Evolutionary conservation across 2,329 filamentous ascomycete genomes (phyloP).

Genomic region (Fusarium musae): DNA sequence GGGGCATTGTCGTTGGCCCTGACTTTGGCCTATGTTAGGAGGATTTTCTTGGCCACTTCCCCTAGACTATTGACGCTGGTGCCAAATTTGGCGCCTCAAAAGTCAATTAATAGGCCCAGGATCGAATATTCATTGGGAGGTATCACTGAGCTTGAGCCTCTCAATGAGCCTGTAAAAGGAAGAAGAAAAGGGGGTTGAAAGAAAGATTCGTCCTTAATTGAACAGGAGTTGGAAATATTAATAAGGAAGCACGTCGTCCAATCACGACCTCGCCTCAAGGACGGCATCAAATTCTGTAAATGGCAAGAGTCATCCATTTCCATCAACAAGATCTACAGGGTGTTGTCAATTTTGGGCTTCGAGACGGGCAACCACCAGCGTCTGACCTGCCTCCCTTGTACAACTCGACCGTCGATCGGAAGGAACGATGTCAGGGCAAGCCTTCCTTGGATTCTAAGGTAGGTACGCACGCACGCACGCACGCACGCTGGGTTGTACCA

Average conservation of each 20-base stretch:
- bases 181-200: not conserved
- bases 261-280: constrained; percentile 2
- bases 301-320: constrained; percentile 30
- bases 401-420: constrained; percentile 29
- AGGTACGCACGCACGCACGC: not conserved
- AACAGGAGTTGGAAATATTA: not conserved
- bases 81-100: constrained; percentile 22
- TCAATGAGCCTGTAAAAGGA: not conserved
- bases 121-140: not conserved
- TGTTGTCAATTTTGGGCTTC: constrained; percentile 28
- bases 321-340: constrained; percentile 35
- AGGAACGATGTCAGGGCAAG: constrained; percentile 3
- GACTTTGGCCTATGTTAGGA: constrained; percentile 8
- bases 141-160: not conserved
- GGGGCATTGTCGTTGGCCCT: constrained; percentile 24
- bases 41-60: constrained; percentile 19
- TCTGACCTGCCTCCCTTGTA: constrained; percentile 32
- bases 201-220: not conserved
- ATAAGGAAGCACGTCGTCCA: constrained; percentile 1
- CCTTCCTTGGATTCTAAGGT: not conserved
- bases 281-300: constrained; percentile 30
- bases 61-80: constrained; percentile 31
- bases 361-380: constrained; percentile 6
- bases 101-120: constrained; percentile 5
- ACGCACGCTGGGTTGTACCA: not conserved